These are phyloP conservation scores for Penicillium nordicum DNA, from an alignment of 2,329 filamentous ascomycete species.

Conservation along the genomic window DNA sequence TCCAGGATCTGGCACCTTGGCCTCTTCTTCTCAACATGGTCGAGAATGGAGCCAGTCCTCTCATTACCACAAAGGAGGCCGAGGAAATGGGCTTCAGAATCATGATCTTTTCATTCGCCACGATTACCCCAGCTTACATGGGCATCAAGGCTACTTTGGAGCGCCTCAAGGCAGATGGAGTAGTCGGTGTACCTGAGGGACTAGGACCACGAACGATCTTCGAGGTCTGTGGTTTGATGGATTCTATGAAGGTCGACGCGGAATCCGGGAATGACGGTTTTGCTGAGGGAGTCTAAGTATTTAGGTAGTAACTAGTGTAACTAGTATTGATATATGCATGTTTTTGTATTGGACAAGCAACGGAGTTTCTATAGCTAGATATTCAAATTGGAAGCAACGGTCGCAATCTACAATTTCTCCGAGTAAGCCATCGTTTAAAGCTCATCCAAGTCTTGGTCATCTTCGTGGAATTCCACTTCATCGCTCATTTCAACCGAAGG, in stretches of 20 bases:
- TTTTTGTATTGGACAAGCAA: not conserved
- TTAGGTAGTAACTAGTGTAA: too few relatives aligned
- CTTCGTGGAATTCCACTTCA: not conserved
- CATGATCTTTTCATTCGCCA: conserved; percentile 43
- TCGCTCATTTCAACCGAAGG: not conserved
- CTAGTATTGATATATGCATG: not conserved
- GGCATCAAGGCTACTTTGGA: conserved; percentile 35
- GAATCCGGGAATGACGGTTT: conserved; percentile 37
- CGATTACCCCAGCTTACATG: conserved; percentile 36
- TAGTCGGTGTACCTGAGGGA: conserved; percentile 30
- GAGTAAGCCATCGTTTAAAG: not conserved
- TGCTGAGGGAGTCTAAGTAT: conserved; percentile 24
- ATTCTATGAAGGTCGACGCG: conserved; percentile 40
- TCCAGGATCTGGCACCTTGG: conserved; percentile 38
- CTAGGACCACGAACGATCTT: conserved; percentile 38
- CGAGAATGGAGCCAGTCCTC: conserved; percentile 40
- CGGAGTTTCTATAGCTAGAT: not conserved
- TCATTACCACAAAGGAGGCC: conserved; percentile 38
- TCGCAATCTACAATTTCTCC: not conserved
- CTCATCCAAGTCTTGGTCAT: not conserved
- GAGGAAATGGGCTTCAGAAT: conserved; percentile 43
- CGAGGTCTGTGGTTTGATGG: conserved; percentile 41
- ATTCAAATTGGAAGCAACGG: not conserved
- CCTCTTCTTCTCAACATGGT: conserved; percentile 46
- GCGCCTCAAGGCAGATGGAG: conserved; percentile 35